Evolutionary conservation across 2,329 filamentous ascomycete species (phyloP).

Genomic region (Rosellinia necatrix): DNA sequence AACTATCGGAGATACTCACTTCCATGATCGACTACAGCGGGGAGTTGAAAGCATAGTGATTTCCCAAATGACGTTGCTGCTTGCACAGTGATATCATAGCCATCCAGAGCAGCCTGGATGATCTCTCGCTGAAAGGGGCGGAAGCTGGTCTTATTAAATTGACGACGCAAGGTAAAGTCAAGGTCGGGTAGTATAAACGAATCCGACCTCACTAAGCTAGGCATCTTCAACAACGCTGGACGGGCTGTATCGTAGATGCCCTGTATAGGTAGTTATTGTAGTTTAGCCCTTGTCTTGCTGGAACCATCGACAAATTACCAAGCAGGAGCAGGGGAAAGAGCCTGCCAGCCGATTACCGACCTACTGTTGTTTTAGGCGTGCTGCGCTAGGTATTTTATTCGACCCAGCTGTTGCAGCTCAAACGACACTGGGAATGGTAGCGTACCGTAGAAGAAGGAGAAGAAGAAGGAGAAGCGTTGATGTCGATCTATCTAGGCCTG

Average conservation of each 20-base stretch:
- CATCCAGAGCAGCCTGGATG: conserved; percentile 77
- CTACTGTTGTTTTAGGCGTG: background rate
- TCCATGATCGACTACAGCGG: conserved; percentile 84
- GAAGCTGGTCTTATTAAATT: conserved; percentile 65
- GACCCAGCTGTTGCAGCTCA: too few relatives aligned
- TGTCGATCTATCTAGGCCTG: background rate
- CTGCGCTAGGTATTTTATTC: too few relatives aligned
- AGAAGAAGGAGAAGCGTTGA: background rate
- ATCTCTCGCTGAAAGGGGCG: conserved; percentile 85
- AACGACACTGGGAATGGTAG: too few relatives aligned
- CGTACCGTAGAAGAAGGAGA: background rate
- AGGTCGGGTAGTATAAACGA: conserved; percentile 52
- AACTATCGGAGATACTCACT: conserved; percentile 60
- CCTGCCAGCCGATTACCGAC: too few relatives aligned
- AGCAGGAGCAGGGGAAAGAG: too few relatives aligned
- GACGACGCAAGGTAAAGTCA: conserved; percentile 66
- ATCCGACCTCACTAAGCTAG: conserved; percentile 38
- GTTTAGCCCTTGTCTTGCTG: too few relatives aligned
- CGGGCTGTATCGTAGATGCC: too few relatives aligned
- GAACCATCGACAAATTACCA: too few relatives aligned
- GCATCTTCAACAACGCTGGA: conserved; percentile 30
- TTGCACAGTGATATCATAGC: conserved; percentile 91
- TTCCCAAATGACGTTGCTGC: conserved; percentile 92
- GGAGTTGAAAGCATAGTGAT: conserved; percentile 89
- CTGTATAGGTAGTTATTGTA: too few relatives aligned